These are phyloP conservation scores for Lodderomyces theae DNA, from an alignment of 1,139 yeast genomes.

Conservation along the genomic window DNA sequence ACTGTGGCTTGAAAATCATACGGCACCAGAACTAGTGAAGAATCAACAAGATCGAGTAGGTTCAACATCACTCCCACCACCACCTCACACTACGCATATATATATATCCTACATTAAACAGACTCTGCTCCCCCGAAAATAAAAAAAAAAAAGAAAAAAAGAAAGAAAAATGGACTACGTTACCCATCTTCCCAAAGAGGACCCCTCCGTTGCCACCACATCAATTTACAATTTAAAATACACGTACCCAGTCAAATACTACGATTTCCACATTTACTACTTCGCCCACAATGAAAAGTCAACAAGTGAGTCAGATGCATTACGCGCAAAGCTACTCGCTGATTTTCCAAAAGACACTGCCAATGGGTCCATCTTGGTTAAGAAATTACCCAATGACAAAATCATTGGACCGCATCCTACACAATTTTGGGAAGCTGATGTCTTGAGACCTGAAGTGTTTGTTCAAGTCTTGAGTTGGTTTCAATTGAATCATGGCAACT, in stretches of 20 bases:
- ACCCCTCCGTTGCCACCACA: conserved; percentile 22
- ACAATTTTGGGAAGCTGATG: conserved; percentile 37
- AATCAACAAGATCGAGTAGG: no score
- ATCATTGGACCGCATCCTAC: conserved; percentile 33
- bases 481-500: conserved; percentile 28
- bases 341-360: conserved; percentile 26
- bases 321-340: conserved; percentile 22
- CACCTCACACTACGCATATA: no score
- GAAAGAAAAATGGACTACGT: conserved; percentile 33
- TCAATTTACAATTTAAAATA: conserved; percentile 23
- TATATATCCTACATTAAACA: no score
- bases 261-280: conserved; percentile 37
- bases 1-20: no score
- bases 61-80: no score
- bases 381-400: conserved; percentile 24
- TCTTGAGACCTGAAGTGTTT: conserved; percentile 30
- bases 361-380: conserved; percentile 31
- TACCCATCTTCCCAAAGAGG: conserved; percentile 20
- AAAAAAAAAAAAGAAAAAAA: no score
- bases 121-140: no score
- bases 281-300: conserved; percentile 21
- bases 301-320: conserved; percentile 21
- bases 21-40: no score
- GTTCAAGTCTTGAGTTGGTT: conserved; percentile 30
- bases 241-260: conserved; percentile 29